Evolutionary conservation across 306 rosid genomes (phyloP).

Genomic region (Rosa multiflora): DNA sequence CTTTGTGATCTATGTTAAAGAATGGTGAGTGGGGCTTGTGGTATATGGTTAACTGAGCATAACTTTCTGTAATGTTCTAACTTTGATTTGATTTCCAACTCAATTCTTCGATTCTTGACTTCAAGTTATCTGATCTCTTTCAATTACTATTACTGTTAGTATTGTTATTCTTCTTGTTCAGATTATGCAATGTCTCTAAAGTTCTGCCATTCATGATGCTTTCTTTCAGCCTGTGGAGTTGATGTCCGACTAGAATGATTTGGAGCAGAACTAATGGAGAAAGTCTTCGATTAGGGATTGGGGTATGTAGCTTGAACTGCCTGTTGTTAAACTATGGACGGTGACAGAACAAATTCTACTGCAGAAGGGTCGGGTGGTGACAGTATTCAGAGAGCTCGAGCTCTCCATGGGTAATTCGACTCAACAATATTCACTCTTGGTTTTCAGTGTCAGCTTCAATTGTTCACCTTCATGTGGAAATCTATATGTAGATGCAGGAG

Average conservation of each 20-base stretch:
- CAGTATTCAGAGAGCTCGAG: conserved; percentile 53
- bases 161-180: not conserved
- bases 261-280: conserved; percentile 50
- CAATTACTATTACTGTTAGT: not conserved
- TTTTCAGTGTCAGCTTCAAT: conserved; percentile 8
- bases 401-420: conserved; percentile 64
- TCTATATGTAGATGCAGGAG: not conserved
- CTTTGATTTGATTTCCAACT: not conserved
- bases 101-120: not conserved
- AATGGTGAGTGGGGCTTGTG: too few species aligned
- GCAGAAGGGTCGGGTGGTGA: conserved; percentile 42
- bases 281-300: conserved; percentile 47
- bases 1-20: not conserved
- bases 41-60: not conserved
- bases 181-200: not conserved
- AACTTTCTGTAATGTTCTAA: too few species aligned
- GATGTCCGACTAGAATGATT: conserved; percentile 59
- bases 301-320: conserved; percentile 41
- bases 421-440: not conserved
- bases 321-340: conserved; percentile 59
- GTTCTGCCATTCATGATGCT: conserved; percentile 15
- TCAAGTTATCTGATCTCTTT: not conserved
- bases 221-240: conserved; percentile 26
- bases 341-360: conserved; percentile 48
- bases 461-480: not conserved